Base-by-base conservation (phyloP, 2,329 filamentous ascomycete species). In the Madurella fahalii region DNA sequence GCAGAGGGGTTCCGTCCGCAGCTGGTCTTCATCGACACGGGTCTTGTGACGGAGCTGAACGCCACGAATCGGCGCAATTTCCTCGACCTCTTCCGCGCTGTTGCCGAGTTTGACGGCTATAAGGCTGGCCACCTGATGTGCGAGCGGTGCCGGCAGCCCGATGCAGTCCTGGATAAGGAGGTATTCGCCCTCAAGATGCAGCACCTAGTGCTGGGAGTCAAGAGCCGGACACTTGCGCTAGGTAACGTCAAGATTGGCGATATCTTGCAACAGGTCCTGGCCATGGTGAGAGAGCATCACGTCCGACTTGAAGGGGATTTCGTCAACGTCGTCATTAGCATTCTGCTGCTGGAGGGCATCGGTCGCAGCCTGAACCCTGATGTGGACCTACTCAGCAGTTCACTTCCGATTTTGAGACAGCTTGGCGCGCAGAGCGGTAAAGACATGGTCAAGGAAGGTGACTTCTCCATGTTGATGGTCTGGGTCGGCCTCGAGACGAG, bases 121-220 rank as follows among this genome's bases (percentile, higher is more conserved):
- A 92, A 90, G 68, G 92, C 93, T 4, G 94, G 94, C 0, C 85
- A 95, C 59, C 79, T 99, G 40, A 99, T 99, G 94, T 93, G 95
- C 56, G 90, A 96, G 70, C 85, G 94, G 43, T 97, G 92, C 67
- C 86, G 93, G 15, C 92, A 96, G 68, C 94, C 94, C 0, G 88
- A 94, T 43, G 89, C 89, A 2, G 94, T 99, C 1, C 78, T 96
- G 18, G 89, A 96, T 61, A 75, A 87, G 56, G 93, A 99, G 61
- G 82, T 97, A 0, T 99, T 97, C 67, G 91, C 93, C 0, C 76
- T 97, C 55, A 90, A 91, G 69, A 97, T 99, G 93, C 92, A 99
- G 71, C 92, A 97, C 72, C 81, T 99, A 4, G 90, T 99, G 2
- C 76, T 97, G 1, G 84, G 86, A 30, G 91, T 99, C 62, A 97